These are phyloP conservation scores for Mercurialis annua DNA, from an alignment of 345 rosid species.

Conservation along the genomic window DNA sequence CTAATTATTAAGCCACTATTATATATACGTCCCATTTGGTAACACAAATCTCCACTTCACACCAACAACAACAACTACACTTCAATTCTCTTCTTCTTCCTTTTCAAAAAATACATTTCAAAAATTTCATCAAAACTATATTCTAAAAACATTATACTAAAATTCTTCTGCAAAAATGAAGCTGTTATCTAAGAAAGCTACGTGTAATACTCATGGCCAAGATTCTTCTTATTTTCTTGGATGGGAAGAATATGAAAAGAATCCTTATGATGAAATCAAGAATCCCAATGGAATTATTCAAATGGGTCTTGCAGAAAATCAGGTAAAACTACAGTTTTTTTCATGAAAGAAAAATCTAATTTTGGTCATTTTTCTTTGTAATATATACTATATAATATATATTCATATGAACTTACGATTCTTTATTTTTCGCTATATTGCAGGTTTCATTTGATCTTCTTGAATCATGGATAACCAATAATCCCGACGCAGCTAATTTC, in stretches of 20 bases:
- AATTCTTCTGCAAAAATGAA: slow-evolving; percentile 32
- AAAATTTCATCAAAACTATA: not conserved
- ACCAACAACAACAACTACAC: slow-evolving; percentile 11
- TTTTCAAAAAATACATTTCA: not conserved
- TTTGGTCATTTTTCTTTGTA: not conserved
- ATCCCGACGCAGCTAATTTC: slow-evolving; percentile 61
- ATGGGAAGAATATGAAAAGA: slow-evolving; percentile 78
- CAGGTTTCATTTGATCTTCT: slow-evolving; percentile 71
- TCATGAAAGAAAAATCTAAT: not conserved
- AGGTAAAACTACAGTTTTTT: slow-evolving; percentile 37
- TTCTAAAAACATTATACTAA: not conserved
- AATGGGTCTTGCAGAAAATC: slow-evolving; percentile 88
- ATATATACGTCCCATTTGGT: slow-evolving; percentile 16
- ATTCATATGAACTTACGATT: not conserved
- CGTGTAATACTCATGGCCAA: slow-evolving; percentile 68
- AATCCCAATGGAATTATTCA: slow-evolving; percentile 74
- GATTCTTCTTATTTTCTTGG: slow-evolving; percentile 82
- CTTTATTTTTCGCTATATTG: slow-evolving; percentile 3
- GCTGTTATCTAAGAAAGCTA: slow-evolving; percentile 59
- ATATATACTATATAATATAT: not conserved
- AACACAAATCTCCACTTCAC: slow-evolving; percentile 23
- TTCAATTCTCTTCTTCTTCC: not conserved
- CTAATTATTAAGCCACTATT: slow-evolving; percentile 12
- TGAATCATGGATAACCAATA: slow-evolving; percentile 64
- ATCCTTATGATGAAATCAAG: slow-evolving; percentile 58